phyloP scores from a whole-genome alignment of 2,329 filamentous ascomycete species.

The Fusarium metavorans region DNA sequence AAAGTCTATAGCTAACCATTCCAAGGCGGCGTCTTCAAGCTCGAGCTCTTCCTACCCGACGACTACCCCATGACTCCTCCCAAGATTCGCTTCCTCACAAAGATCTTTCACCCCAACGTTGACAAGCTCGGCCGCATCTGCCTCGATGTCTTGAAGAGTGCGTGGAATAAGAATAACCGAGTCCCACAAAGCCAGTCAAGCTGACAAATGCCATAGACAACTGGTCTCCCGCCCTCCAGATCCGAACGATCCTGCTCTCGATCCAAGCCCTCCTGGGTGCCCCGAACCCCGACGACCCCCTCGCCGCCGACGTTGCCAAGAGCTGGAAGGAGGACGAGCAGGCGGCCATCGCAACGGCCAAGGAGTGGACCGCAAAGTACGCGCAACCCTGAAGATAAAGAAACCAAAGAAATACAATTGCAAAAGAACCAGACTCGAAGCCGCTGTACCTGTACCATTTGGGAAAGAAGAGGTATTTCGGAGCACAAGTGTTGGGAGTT shows the following conservation, averaged over 20 bases:
- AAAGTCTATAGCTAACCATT: conserved; percentile 12
- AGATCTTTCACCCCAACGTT: conserved; percentile 99
- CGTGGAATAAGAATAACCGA: conserved; percentile 42
- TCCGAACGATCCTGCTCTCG: conserved; percentile 97
- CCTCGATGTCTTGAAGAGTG: conserved; percentile 96
- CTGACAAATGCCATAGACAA: conserved; percentile 74
- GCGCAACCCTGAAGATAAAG: conserved; percentile 64
- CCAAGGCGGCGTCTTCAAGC: conserved; percentile 86
- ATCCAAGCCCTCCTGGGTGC: conserved; percentile 97
- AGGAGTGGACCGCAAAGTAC: conserved; percentile 90
- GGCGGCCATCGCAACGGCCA: conserved; percentile 90
- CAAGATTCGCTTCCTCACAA: conserved; percentile 98
- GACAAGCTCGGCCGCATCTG: conserved; percentile 98
- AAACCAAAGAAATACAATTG: conserved; percentile 16
- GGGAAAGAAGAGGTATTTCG: conserved; percentile 2
- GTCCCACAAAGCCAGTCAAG: not conserved
- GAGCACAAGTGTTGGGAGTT: conserved; percentile 35
- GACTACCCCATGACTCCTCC: conserved; percentile 99
- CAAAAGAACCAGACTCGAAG: conserved; percentile 25
- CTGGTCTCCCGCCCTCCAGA: conserved; percentile 98
- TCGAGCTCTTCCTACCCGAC: conserved; percentile 96
- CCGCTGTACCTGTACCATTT: not conserved
- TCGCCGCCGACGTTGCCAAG: conserved; percentile 97
- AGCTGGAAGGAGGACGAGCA: conserved; percentile 97
- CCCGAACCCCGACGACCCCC: conserved; percentile 97